Evolutionary conservation across 805 yeast species (phyloP).

Genomic region (Yarrowia bubula): DNA sequence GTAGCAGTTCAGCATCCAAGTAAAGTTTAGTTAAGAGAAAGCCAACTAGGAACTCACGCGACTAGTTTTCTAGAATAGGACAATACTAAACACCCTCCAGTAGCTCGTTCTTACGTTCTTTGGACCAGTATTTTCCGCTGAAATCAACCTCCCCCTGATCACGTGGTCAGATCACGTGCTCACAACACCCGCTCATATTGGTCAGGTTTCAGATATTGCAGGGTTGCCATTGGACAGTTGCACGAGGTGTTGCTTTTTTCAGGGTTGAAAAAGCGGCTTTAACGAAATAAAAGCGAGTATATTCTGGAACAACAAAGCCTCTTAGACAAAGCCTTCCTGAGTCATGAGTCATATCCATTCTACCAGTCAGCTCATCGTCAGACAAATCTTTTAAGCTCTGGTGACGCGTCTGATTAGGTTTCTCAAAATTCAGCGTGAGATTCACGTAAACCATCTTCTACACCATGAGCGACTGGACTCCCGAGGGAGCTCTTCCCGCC

Average conservation of each 20-base stretch:
- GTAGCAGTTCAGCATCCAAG: not conserved
- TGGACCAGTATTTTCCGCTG: no score
- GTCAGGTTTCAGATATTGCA: not conserved
- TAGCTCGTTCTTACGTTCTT: no score
- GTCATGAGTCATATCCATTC: no score
- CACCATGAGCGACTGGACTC: conserved; percentile 22
- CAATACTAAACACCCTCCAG: no score
- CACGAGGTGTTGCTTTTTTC: no score
- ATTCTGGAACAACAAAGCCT: no score
- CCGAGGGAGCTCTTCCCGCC: conserved; percentile 11
- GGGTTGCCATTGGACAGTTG: not conserved
- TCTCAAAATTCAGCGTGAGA: not conserved
- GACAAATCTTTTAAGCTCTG: not conserved
- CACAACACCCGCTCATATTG: not conserved
- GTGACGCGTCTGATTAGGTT: conserved; percentile 14
- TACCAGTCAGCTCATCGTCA: not conserved
- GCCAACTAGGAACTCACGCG: no score
- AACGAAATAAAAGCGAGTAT: no score
- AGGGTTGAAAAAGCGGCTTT: not conserved
- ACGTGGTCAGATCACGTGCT: no score
- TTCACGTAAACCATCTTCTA: not conserved
- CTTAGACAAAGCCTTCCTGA: no score
- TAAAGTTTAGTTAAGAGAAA: not conserved
- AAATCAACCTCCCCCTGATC: no score
- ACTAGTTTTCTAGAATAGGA: no score